Evolutionary conservation across 2,329 filamentous ascomycete genomes (phyloP).

Genomic region (Colletotrichum musae): DNA sequence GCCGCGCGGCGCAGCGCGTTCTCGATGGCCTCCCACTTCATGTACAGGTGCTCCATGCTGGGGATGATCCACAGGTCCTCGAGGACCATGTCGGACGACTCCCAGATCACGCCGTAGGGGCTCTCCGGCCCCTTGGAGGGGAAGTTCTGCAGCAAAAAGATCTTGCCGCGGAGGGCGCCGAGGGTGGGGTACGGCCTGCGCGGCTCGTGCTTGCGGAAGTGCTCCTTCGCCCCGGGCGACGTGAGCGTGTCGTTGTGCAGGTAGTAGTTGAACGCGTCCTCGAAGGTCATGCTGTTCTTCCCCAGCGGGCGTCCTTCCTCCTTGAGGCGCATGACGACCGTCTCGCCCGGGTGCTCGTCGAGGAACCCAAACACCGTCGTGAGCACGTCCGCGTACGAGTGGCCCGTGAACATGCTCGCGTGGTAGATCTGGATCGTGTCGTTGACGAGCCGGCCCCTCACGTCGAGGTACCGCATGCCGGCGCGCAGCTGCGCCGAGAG

Average conservation of each 20-base stretch:
- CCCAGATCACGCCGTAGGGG: conserved; percentile 62
- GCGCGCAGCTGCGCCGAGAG: conserved; percentile 60
- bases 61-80: conserved; percentile 64
- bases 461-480: conserved; percentile 66
- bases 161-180: conserved; percentile 60
- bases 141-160: conserved; percentile 66
- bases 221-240: conserved; percentile 50
- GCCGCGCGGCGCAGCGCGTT: conserved; percentile 56
- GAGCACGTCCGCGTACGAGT: conserved; percentile 59
- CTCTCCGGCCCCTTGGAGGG: conserved; percentile 42
- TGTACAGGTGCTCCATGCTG: conserved; percentile 57
- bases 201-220: conserved; percentile 54
- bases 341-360: conserved; percentile 59
- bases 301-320: conserved; percentile 59
- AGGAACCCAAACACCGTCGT: conserved; percentile 62
- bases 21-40: conserved; percentile 63
- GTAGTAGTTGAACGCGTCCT: conserved; percentile 61
- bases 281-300: conserved; percentile 57
- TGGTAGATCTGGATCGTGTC: conserved; percentile 64
- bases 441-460: conserved; percentile 60
- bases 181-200: conserved; percentile 57
- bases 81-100: conserved; percentile 59
- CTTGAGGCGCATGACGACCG: conserved; percentile 66
- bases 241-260: conserved; percentile 53
- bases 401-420: conserved; percentile 60